A percentile compares a stretch with the other conserved stretches of the same genome.
Conservation (phyloP, 805 yeast genomes). For the Peterozyma toletana region DNA sequence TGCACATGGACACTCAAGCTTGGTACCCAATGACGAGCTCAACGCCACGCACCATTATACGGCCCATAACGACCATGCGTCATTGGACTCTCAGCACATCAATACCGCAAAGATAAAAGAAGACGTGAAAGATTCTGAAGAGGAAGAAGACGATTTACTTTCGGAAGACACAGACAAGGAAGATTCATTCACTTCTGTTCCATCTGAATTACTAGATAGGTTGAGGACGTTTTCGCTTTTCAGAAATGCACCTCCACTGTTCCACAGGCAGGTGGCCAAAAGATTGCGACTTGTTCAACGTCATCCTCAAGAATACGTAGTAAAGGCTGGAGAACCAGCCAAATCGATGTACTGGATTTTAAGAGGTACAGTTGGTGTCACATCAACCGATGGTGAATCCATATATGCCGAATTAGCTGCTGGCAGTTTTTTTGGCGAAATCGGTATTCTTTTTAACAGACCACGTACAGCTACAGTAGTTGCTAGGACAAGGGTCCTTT, state of each 20-base stretch:
- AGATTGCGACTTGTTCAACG: conserved; percentile 52
- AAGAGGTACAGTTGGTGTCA: conserved; percentile 69
- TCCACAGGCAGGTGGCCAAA: conserved; percentile 52
- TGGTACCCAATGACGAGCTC: too few relatives aligned
- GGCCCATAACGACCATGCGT: too few relatives aligned
- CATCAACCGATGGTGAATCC: conserved; percentile 72
- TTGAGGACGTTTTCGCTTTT: conserved; percentile 58
- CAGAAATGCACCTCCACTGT: conserved; percentile 58
- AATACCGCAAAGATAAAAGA: neutral
- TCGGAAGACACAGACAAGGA: conserved; percentile 6
- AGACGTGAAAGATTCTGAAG: conserved; percentile 16
- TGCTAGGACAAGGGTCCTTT: conserved; percentile 56
- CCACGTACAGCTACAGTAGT: conserved; percentile 78
- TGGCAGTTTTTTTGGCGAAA: conserved; percentile 74
- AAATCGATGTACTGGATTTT: conserved; percentile 76
- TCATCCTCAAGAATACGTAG: conserved; percentile 63
- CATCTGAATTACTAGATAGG: conserved; percentile 46
- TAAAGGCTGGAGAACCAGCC: conserved; percentile 66
- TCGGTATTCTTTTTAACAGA: conserved; percentile 66
- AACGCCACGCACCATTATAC: too few relatives aligned
- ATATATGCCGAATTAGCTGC: conserved; percentile 61
- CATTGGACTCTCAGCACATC: too few relatives aligned
- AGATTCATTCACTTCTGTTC: conserved; percentile 24
- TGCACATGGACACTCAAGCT: too few relatives aligned
- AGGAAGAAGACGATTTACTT: conserved; percentile 9